A percentile compares a stretch with the other conserved stretches of the same genome.
Conservation (phyloP, 768 basidiomycete species). For the Cystofilobasidium bisporidii region DNA sequence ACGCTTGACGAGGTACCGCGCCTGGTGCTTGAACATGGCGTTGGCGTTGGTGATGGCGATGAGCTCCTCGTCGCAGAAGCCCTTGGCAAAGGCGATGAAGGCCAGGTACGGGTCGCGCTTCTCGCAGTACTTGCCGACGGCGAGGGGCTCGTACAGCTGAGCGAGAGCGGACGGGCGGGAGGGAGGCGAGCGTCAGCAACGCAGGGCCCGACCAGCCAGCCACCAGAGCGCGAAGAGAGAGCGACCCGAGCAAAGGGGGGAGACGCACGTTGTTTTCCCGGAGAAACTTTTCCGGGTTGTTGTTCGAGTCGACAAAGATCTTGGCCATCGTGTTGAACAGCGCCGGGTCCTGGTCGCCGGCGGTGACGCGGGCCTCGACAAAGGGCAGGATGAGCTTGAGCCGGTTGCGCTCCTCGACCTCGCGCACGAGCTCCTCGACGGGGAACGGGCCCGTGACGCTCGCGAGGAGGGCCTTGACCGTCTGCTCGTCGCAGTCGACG, state of each 20-base stretch:
- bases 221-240: too few species aligned
- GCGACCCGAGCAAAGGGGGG: background rate
- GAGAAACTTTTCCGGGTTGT: conserved; percentile 92
- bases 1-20: conserved; percentile 92
- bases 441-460: conserved; percentile 96
- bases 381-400: conserved; percentile 95
- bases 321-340: conserved; percentile 97
- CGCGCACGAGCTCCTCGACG: conserved; percentile 92
- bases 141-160: conserved; percentile 87
- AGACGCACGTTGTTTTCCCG: conserved; percentile 90
- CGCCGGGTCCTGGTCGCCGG: conserved; percentile 86
- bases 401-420: conserved; percentile 91
- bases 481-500: conserved; percentile 92
- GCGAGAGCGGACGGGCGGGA: background rate
- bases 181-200: background rate
- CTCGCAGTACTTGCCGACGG: conserved; percentile 99
- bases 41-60: conserved; percentile 97
- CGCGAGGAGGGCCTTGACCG: conserved; percentile 85
- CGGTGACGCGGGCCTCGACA: conserved; percentile 85
- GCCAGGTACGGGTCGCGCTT: conserved; percentile 95
- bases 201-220: too few species aligned
- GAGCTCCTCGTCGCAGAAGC: conserved; percentile 95
- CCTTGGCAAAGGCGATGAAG: conserved; percentile 98
- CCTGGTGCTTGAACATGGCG: conserved; percentile 99
- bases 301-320: conserved; percentile 97